These are phyloP conservation scores for Gaertneriomyces semiglobifer DNA, from an alignment of 192 early-diverging fungal species.

Conservation along the genomic window DNA sequence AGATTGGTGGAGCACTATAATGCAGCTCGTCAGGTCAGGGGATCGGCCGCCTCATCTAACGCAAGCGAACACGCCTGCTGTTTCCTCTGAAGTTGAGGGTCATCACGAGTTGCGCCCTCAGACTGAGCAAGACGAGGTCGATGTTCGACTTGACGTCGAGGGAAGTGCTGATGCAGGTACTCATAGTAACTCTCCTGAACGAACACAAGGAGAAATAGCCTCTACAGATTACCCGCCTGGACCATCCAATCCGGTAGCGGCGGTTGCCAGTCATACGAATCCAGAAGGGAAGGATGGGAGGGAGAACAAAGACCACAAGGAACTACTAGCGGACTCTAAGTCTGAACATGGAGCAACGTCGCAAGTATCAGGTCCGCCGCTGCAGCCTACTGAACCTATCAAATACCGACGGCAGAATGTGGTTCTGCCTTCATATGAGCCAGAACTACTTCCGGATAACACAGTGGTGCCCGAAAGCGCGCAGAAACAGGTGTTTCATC, in stretches of 20 bases:
- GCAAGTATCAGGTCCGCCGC: not conserved
- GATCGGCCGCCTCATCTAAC: too few species aligned
- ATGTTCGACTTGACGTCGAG: too few species aligned
- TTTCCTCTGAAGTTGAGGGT: too few species aligned
- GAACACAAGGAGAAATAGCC: too few species aligned
- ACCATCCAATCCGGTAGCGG: not conserved
- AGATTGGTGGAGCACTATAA: too few species aligned
- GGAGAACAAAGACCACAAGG: not conserved
- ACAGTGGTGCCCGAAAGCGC: slow-evolving; percentile 27
- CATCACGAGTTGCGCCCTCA: too few species aligned
- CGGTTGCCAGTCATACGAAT: slow-evolving; percentile 5
- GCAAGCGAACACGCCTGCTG: too few species aligned
- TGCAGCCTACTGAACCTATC: slow-evolving; percentile 3
- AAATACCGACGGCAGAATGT: slow-evolving; percentile 27
- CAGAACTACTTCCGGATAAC: slow-evolving; percentile 32
- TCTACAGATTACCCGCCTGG: not conserved
- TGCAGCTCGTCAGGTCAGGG: too few species aligned
- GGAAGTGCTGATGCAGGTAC: not conserved
- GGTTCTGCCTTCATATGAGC: slow-evolving; percentile 38
- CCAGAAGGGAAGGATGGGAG: not conserved
- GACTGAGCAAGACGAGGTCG: too few species aligned
- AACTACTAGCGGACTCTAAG: not conserved
- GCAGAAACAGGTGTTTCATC: slow-evolving; percentile 17
- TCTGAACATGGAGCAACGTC: not conserved
- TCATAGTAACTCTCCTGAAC: not conserved